These are phyloP conservation scores for Helenozyma rhizophorensis DNA, from an alignment of 805 yeast genomes.

Conservation along the genomic window DNA sequence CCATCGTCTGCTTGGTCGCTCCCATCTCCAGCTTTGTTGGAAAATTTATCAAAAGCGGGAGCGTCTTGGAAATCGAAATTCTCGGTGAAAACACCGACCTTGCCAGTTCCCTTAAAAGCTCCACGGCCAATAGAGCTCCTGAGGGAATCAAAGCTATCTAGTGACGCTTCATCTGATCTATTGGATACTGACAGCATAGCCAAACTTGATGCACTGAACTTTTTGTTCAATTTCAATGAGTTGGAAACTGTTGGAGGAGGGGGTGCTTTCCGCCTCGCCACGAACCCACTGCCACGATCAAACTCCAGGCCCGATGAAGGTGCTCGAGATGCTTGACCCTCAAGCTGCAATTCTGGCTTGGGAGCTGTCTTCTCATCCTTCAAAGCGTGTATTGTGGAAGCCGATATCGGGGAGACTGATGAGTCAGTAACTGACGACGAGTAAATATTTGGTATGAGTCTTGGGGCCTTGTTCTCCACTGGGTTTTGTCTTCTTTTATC, in stretches of 20 bases:
- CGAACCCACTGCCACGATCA: conserved; percentile 30
- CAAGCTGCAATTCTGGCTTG: background rate
- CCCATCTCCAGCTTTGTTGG: too few species aligned
- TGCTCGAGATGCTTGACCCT: conserved; percentile 1
- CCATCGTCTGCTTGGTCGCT: conserved; percentile 2
- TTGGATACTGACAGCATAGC: conserved; percentile 3
- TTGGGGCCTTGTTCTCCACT: conserved; percentile 46
- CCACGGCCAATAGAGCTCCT: conserved; percentile 6
- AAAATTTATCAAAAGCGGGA: conserved; percentile 46
- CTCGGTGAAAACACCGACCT: conserved; percentile 54
- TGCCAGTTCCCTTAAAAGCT: background rate
- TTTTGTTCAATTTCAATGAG: conserved; percentile 12
- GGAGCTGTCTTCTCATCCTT: conserved; percentile 21
- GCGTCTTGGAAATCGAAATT: conserved; percentile 71
- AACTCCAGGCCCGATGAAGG: conserved; percentile 8
- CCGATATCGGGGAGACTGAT: conserved; percentile 30
- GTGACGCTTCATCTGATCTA: conserved; percentile 5
- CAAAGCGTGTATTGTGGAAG: conserved; percentile 29
- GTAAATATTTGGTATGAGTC: conserved; percentile 17
- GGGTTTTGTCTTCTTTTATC: conserved; percentile 78
- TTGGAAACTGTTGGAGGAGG: conserved; percentile 49
- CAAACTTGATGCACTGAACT: conserved; percentile 10
- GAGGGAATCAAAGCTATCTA: conserved; percentile 10
- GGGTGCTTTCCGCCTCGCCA: conserved; percentile 70
- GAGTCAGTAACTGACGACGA: conserved; percentile 15